Evolutionary conservation across 2,329 filamentous ascomycete genomes (phyloP), one percentile per base, ranked within the genome.

Genomic region (Knufia petricola): DNA sequence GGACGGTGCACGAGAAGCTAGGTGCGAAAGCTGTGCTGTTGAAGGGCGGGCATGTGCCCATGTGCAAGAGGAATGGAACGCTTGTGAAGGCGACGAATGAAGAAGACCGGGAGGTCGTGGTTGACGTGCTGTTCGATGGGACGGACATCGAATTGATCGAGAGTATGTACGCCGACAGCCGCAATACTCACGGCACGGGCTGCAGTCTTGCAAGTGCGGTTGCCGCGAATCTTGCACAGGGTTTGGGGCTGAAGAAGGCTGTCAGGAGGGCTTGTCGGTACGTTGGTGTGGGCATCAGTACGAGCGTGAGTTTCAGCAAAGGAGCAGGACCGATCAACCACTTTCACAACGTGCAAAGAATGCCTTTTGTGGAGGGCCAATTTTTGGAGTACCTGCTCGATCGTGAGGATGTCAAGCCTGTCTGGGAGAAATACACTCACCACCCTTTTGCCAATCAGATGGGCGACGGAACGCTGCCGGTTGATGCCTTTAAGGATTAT

Each of bases 181-280:
- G 73, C 51, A 90, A 90, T 61, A 96, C 90, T 0, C 92, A 98
- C 60, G 92, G 92, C 1, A 96, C 92, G 0, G 92, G 92, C 3
- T 98, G 92, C 62, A 94, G 88, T 8, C 75, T 96, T 51, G 92
- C 92, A 34, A 95, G 79, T 36, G 79, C 80, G 4, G 80, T 84
- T 57, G 78, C 80, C 1, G 79, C 76, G 46, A 81, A 82, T 52
- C 64, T 84, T 12, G 75, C 77, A 2, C 63, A 62, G 2, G 74
- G 72, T 0, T 67, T 72, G 53, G 62, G 65, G 40, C 63, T 79
- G 47, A 61, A 64, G 10, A 65, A 69, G 48, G 75, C 79, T 10
- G 73, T 81, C 3, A 69, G 69, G 39, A 66, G 67, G 50, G 79
- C 77, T 1, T 77, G 78, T 47, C 69, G 69, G 21, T 84, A 81